These are phyloP conservation scores for Kuraishia borneana DNA, from an alignment of 805 yeast genomes.

Conservation along the genomic window DNA sequence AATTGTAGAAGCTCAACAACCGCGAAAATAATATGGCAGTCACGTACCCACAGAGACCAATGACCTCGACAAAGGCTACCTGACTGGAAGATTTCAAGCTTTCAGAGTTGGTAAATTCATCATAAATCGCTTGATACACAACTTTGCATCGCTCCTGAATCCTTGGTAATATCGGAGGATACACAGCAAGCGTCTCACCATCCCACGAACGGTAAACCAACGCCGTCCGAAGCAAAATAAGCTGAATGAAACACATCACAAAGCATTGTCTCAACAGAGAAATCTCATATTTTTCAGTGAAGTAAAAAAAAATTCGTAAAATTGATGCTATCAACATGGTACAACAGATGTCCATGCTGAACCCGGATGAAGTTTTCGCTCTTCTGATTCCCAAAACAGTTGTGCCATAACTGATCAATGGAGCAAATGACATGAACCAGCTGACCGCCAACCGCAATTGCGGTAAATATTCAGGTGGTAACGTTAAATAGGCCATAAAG, in stretches of 20 bases:
- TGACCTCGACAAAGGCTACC: neutral
- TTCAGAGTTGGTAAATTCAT: neutral
- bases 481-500: constrained; percentile 4
- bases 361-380: constrained; percentile 61
- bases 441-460: constrained; percentile 45
- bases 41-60: neutral
- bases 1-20: constrained; percentile 51
- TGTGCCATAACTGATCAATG: constrained; percentile 78
- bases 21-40: neutral
- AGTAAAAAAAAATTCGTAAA: constrained; percentile 64
- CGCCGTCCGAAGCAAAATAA: constrained; percentile 50
- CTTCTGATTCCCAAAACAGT: constrained; percentile 61
- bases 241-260: constrained; percentile 77
- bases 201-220: constrained; percentile 43
- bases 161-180: constrained; percentile 13
- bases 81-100: neutral
- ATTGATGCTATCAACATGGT: constrained; percentile 77
- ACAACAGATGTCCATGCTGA: constrained; percentile 86
- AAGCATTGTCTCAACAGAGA: constrained; percentile 68
- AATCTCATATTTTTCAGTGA: constrained; percentile 73
- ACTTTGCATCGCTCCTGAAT: constrained; percentile 13
- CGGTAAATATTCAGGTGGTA: constrained; percentile 10
- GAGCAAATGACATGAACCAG: constrained; percentile 66
- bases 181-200: constrained; percentile 22
- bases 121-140: neutral